phyloP scores from a whole-genome alignment of 352 stramenopile genomes.

The Lagenidium giganteum region DNA sequence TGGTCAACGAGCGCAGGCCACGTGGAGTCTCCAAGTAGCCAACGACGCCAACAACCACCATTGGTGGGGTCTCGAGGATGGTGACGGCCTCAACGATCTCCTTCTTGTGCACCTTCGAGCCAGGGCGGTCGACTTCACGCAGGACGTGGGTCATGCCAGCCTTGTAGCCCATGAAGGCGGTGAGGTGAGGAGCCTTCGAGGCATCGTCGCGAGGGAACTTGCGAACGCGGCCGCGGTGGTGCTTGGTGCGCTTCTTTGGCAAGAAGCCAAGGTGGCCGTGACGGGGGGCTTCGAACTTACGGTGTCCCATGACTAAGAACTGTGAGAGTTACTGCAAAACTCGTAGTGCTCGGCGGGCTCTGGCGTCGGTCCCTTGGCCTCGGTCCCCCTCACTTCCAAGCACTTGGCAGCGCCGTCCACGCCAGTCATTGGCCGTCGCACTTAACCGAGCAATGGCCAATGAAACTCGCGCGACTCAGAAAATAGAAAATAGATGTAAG shows the following conservation, averaged over 20 bases:
- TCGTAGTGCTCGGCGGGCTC: constrained; percentile 41
- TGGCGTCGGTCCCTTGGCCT: constrained; percentile 6
- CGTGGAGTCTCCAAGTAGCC: constrained; percentile 98
- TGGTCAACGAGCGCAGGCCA: constrained; percentile 97
- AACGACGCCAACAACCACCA: constrained; percentile 98
- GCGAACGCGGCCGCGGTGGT: constrained; percentile 96
- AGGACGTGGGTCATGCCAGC: constrained; percentile 99
- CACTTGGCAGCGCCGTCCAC: neutral
- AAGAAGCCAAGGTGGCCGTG: constrained; percentile 97
- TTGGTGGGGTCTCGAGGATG: constrained; percentile 98
- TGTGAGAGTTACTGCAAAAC: constrained; percentile 68
- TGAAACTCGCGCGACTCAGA: neutral
- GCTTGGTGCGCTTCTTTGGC: constrained; percentile 99
- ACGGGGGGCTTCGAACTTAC: constrained; percentile 96
- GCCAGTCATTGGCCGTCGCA: too few species aligned
- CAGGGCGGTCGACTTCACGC: constrained; percentile 96
- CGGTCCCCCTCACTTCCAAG: neutral
- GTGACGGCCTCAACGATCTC: constrained; percentile 97
- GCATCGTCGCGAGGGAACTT: constrained; percentile 98
- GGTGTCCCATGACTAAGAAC: constrained; percentile 97
- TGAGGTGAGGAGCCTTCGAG: constrained; percentile 94
- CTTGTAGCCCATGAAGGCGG: constrained; percentile 99
- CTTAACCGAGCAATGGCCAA: neutral
- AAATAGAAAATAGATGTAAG: neutral
- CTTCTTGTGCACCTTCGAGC: constrained; percentile 99